A percentile compares a stretch with the other conserved stretches of the same genome.
phyloP scores from a whole-genome alignment of 768 basidiomycete genomes.

The Termitomyces sp. region DNA sequence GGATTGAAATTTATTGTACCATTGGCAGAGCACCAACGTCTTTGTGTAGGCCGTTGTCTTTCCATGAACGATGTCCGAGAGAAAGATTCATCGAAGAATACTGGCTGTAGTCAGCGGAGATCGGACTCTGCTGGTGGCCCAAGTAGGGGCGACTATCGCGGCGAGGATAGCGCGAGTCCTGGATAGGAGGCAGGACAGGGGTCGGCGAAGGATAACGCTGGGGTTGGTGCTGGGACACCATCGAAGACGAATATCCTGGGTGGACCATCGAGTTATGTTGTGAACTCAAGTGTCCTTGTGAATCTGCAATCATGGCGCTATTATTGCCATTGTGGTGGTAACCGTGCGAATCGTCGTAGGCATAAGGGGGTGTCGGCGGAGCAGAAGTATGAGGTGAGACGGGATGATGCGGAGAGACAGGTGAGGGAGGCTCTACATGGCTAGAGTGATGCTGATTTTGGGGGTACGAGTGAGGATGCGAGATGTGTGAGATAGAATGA shows the following conservation, averaged over 20 bases:
- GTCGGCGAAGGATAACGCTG: constrained; percentile 50
- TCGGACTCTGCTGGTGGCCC: constrained; percentile 2
- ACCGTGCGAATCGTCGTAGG: constrained; percentile 41
- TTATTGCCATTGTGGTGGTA: constrained; percentile 30
- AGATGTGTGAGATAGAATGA: constrained; percentile 58
- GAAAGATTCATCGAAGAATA: constrained; percentile 28
- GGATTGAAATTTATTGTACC: constrained; percentile 24
- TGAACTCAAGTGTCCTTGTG: constrained; percentile 29
- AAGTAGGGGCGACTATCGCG: constrained; percentile 18
- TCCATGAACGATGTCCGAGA: constrained; percentile 42
- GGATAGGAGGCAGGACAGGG: constrained; percentile 55
- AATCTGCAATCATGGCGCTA: constrained; percentile 17
- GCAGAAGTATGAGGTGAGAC: constrained; percentile 41
- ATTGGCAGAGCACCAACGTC: constrained; percentile 36
- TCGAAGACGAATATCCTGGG: constrained; percentile 17
- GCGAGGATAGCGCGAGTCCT: constrained; percentile 33
- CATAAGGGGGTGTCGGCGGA: constrained; percentile 43
- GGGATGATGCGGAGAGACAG: constrained; percentile 46
- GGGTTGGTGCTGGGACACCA: constrained; percentile 14
- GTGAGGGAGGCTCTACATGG: constrained; percentile 40
- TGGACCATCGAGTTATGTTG: constrained; percentile 18
- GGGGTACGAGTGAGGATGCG: constrained; percentile 47
- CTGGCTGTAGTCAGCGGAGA: constrained; percentile 37
- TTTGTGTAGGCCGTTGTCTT: constrained; percentile 41
- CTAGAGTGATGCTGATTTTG: constrained; percentile 30